Evolutionary conservation across 1,284 basidiomycete species (phyloP).

Genomic region (Melampsora larici-populina): DNA sequence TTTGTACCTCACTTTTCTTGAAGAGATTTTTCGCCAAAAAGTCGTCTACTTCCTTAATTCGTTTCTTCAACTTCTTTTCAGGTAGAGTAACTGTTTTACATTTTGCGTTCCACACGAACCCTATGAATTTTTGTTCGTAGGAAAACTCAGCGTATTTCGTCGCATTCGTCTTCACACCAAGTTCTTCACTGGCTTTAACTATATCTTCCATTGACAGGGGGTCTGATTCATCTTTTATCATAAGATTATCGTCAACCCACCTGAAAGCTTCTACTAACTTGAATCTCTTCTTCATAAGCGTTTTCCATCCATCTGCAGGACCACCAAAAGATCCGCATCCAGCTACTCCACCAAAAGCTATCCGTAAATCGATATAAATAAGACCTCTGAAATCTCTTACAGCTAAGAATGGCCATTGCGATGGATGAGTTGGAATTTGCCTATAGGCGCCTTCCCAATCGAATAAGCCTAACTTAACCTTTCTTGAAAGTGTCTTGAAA

Average conservation of each 20-base stretch:
- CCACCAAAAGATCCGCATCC: too few relatives aligned
- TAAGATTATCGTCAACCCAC: neutral
- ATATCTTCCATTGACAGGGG: neutral
- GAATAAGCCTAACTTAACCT: neutral
- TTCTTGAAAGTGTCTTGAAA: neutral
- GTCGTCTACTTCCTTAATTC: too few relatives aligned
- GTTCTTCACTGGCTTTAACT: neutral
- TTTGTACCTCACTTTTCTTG: too few relatives aligned
- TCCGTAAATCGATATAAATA: too few relatives aligned
- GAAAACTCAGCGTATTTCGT: neutral
- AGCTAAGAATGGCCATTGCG: neutral
- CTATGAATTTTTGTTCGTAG: neutral
- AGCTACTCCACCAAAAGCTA: slow-evolving; percentile 4
- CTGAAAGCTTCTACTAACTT: neutral
- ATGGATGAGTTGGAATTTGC: neutral
- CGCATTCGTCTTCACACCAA: neutral
- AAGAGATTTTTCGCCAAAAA: too few relatives aligned
- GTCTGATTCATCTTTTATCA: too few relatives aligned
- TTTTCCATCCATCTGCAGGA: slow-evolving; percentile 15
- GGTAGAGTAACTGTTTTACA: neutral
- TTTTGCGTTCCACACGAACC: neutral
- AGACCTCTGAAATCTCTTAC: neutral
- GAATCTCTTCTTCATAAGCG: neutral
- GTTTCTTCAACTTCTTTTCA: too few relatives aligned
- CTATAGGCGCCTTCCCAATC: slow-evolving; percentile 16